These are phyloP conservation scores for Ceratonia siliqua DNA, from an alignment of 306 rosid genomes.

Conservation along the genomic window DNA sequence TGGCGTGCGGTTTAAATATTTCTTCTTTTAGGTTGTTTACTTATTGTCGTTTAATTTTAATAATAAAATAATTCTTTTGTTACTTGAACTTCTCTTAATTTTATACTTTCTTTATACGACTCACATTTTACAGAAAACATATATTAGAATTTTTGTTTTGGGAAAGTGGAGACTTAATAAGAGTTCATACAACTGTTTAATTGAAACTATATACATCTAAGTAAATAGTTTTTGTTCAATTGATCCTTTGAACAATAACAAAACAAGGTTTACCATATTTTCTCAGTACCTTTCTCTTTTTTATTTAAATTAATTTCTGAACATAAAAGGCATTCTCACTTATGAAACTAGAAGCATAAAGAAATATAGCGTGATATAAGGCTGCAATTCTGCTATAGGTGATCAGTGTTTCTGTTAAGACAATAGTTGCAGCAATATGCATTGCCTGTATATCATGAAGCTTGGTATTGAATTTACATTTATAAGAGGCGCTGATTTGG, in stretches of 20 bases:
- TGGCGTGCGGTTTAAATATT: not conserved
- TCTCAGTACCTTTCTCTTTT: not conserved
- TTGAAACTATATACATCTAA: not conserved
- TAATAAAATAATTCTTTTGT: not conserved
- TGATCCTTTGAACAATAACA: not conserved
- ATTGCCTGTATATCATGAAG: not conserved
- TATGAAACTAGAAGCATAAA: not conserved
- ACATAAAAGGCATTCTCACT: slow-evolving; percentile 18
- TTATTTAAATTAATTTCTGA: not conserved
- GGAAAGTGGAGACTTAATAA: not conserved
- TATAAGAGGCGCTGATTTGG: not conserved
- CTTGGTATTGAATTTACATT: not conserved
- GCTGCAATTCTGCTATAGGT: not conserved
- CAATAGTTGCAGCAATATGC: not conserved
- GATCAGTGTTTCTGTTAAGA: not conserved
- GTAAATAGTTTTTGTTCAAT: not conserved
- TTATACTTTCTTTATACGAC: not conserved
- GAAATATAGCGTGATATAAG: not conserved
- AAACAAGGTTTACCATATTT: not conserved
- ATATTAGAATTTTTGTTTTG: not conserved
- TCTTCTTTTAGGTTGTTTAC: not conserved
- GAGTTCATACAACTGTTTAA: not conserved
- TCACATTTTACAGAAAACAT: not conserved
- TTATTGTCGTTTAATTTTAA: not conserved
- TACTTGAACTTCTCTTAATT: not conserved